Evolutionary conservation across 1,284 basidiomycete genomes (phyloP), one percentile per base, ranked within the genome.

Genomic region (Irpex lacteus): DNA sequence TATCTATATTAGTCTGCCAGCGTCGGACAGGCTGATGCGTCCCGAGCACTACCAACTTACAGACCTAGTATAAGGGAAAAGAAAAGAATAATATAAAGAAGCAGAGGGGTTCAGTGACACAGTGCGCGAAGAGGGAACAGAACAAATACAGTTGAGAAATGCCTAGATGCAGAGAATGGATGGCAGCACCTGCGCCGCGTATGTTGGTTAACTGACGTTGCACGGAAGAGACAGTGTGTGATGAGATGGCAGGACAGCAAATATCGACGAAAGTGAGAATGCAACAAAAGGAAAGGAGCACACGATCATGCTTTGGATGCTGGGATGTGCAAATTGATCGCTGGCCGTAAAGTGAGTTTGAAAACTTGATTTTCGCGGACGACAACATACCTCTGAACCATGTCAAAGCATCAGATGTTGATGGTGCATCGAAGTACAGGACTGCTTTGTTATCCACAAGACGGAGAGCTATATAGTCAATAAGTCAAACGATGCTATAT

Each of bases 371-470:
- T 19, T 19, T 32, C 40, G 50, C 47, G n/a, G 55, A 38, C 47
- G 36, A 52, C 5, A 47, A 75, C 84, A 67, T 72, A 92, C 92
- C 92, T 86, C 92, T 85, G 80, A 90, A 95, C 95, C 95, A 97
- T 69, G 90, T 94, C 71, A 95, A 75, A 36, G 93, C 92, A 67
- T 93, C 91, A 60, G 89, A 91, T 34, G 91, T 86, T 8, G 91
- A 89, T 34, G 90, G 88, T 56, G 91, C 92, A 72, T 93, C 91
- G 71, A 98, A 94, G 77, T 98, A 98, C 62, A 97, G 81, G 68
- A 98, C 95, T 5, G 95, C 95, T 78, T 93, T 93, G 76, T 92
- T 91, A 71, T 95, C 92, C 61, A 93, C 89, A 63, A 94, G 82
- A 52, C 92, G 89, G 59, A 94, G 83, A 62, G 88, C 92, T 94